Conservation (phyloP, 352 stramenopile genomes). For the Phytophthora meadii region DNA sequence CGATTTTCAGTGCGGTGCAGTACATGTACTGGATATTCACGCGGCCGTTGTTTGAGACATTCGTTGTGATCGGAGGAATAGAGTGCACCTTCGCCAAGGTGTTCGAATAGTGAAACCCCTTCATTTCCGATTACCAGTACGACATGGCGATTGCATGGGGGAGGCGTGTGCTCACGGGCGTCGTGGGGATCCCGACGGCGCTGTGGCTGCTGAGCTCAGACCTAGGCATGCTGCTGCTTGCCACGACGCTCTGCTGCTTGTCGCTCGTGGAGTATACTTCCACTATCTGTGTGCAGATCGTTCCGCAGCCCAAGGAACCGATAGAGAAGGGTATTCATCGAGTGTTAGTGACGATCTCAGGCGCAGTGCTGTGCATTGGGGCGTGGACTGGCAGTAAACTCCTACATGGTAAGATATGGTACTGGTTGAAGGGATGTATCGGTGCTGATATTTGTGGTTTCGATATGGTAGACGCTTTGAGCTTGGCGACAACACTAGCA, state of each 20-base stretch:
- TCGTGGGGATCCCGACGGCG: constrained; percentile 66
- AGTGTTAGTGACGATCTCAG: constrained; percentile 37
- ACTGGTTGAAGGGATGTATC: neutral
- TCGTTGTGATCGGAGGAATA: too few species aligned
- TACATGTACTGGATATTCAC: neutral
- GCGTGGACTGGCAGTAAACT: constrained; percentile 46
- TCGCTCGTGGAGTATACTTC: constrained; percentile 65
- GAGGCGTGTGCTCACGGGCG: constrained; percentile 57
- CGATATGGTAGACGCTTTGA: constrained; percentile 41
- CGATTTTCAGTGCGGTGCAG: constrained; percentile 7
- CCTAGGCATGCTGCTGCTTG: constrained; percentile 58
- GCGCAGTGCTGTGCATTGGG: constrained; percentile 36
- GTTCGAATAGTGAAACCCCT: constrained; percentile 12
- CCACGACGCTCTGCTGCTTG: constrained; percentile 53
- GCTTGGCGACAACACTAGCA: constrained; percentile 30
- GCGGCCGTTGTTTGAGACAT: too few species aligned
- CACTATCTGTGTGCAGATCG: constrained; percentile 57
- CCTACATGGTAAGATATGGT: constrained; percentile 32
- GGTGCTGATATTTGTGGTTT: constrained; percentile 6
- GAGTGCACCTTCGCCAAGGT: too few species aligned
- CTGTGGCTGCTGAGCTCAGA: constrained; percentile 60
- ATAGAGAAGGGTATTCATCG: constrained; percentile 25
- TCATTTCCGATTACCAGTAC: constrained; percentile 25
- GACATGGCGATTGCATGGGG: constrained; percentile 61
- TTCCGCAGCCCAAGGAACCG: constrained; percentile 26